phyloP scores from a whole-genome alignment of 169 alveolate species.

The Babesia microti region DNA sequence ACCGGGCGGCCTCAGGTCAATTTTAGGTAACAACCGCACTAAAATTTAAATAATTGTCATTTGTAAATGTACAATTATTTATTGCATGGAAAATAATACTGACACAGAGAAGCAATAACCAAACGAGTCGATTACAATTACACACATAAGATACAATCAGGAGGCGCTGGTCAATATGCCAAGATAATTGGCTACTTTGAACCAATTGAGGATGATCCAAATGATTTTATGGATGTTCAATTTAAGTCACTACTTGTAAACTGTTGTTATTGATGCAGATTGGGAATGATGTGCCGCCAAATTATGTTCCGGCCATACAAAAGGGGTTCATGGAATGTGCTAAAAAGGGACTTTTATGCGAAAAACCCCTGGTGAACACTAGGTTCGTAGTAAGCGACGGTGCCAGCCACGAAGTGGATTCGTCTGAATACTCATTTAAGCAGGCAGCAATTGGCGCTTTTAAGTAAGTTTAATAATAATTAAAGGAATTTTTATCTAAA shows the following conservation, averaged over 20 bases:
- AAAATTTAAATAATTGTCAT: too few species aligned
- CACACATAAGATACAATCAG: conserved; percentile 88
- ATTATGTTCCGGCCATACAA: conserved; percentile 84
- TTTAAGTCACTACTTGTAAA: conserved; percentile 41
- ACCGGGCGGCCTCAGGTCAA: conserved; percentile 88
- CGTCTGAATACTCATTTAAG: conserved; percentile 83
- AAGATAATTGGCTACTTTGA: conserved; percentile 80
- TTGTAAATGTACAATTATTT: too few species aligned
- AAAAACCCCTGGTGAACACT: conserved; percentile 83
- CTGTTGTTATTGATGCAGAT: conserved; percentile 25
- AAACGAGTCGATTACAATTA: conserved; percentile 72
- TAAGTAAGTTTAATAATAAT: conserved; percentile 42
- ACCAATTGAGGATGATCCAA: conserved; percentile 68
- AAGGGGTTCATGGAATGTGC: conserved; percentile 84
- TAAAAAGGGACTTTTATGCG: conserved; percentile 79
- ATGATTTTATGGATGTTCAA: conserved; percentile 48
- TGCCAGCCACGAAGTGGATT: conserved; percentile 85
- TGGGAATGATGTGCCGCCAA: conserved; percentile 85
- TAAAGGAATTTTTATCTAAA: conserved; percentile 51
- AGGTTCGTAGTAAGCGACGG: conserved; percentile 81
- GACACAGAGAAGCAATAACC: conserved; percentile 79
- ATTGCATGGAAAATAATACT: too few species aligned
- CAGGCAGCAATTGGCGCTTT: conserved; percentile 82
- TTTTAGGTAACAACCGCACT: too few species aligned
- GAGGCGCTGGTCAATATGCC: conserved; percentile 97